Evolutionary conservation across 164 flowering plant genomes (phyloP), one percentile per base, ranked within the genome.

Genomic region (Sedum album): DNA sequence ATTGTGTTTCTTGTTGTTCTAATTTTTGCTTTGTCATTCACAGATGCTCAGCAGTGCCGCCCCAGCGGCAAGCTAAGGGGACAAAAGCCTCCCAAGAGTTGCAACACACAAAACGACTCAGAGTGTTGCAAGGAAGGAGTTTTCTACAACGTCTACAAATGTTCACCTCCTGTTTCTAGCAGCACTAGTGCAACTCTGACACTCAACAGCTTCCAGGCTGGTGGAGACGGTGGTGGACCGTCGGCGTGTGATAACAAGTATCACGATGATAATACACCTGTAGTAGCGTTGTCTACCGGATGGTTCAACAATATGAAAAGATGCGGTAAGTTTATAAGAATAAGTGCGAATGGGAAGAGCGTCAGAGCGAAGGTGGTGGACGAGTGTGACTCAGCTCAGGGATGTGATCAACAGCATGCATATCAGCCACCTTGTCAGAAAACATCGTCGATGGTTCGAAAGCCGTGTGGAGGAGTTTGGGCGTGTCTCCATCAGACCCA

Each of bases 51-150:
- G 61, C 30, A 28, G 1, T 74, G 76, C 68, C 35, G 42, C 31
- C 71, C 76, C 0, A 74, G 76, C 44, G 76, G 77, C 35, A 51
- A 68, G 31, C 38, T 75, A 17, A 41, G 49, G 63, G 77, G 66
- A 15, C 6, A 36, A 18, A 63, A 63, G 66, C 66, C 66, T 5
- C 66, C 66, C 7, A 9, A 1, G 26, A 8, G 18, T 5, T 63
- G 66, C 41, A 3, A 63, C 66, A 63, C 66, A 4, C 35, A 63
- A 5, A 63, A 31, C 21, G 41, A 63, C 18, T 30, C 39, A 13
- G 66, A 63, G 11, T 63, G 66, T 20, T 31, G 66, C 66, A 63
- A 63, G 42, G 66, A 63, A 61, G 65, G 65, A 28, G 66, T 31
- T 35, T 31, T 31, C 3, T 63, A 63, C 39, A n/a, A 31, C 39